Percentiles rank a stretch among this genome's conserved stretches.
These are phyloP conservation scores for Volutella citrinella DNA, from an alignment of 2,329 filamentous ascomycete species.

Conservation along the genomic window DNA sequence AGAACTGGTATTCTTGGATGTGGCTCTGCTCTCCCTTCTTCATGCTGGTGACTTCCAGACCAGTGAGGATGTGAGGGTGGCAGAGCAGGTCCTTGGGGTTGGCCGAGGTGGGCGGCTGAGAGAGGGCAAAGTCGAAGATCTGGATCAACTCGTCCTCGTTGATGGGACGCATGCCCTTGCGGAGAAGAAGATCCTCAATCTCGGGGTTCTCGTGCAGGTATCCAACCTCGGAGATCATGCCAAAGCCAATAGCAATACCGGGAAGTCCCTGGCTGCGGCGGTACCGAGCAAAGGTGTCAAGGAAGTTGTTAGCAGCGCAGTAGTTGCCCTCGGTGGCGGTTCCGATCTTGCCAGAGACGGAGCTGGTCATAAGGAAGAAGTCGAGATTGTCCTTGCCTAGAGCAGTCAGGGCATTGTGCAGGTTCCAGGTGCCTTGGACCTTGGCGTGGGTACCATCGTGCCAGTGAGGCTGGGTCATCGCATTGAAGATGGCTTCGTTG, in stretches of 20 bases:
- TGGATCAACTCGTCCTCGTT: constrained; percentile 3
- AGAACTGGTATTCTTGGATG: constrained; percentile 19
- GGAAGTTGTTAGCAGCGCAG: constrained; percentile 29
- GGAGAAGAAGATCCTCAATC: background rate
- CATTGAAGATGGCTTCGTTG: background rate
- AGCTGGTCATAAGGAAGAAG: constrained; percentile 37
- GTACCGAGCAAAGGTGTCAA: constrained; percentile 19
- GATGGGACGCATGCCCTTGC: constrained; percentile 1
- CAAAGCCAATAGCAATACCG: constrained; percentile 11
- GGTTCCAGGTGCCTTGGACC: constrained; percentile 25
- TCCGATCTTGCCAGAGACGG: constrained; percentile 30
- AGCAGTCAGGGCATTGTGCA: constrained; percentile 18
- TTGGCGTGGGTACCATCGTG: constrained; percentile 25
- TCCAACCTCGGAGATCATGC: constrained; percentile 17
- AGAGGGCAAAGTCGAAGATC: constrained; percentile 2
- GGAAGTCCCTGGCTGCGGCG: constrained; percentile 4
- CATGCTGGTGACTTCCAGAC: constrained; percentile 21
- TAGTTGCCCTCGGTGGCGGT: constrained; percentile 37
- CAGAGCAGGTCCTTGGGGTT: too few species aligned
- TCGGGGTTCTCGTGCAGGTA: constrained; percentile 12
- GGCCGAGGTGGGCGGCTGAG: background rate
- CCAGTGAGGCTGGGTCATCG: constrained; percentile 1
- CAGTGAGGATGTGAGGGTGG: constrained; percentile 28
- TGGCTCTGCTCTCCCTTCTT: constrained; percentile 10
- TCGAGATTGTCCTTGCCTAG: constrained; percentile 17